Base-by-base conservation (phyloP, 768 basidiomycete species). In the Boletus tylopilopsis region DNA sequence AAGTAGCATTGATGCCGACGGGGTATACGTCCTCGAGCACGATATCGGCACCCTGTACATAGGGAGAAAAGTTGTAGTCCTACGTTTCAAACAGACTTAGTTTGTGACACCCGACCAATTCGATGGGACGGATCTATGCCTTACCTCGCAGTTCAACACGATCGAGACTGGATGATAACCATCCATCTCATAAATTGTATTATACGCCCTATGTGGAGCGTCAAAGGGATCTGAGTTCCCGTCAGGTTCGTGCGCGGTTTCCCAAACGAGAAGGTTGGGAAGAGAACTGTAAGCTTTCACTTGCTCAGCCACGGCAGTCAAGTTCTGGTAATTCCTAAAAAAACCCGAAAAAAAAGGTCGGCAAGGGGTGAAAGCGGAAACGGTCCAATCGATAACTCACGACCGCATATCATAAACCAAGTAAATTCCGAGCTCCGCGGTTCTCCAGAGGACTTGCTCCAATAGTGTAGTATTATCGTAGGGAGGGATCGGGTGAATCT, bases 391-490 rank as follows among this genome's bases (percentile, higher is more conserved):
- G 11, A 27, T 19, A 6, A 45, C 70, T 38, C 24, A 79, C 78
- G 64, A 67, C 58, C 87, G 77, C 87, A 92, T 85, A 59, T 91
- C 87, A 56, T 87, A 90, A 75, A 90, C 82, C 27, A 91, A 66
- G 58, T 84, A 90, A 4, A 81, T 53, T 29, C 63, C 63, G 5
- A 59, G 49, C 18, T 55, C 55, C 9, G 35, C 4, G 5, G 64
- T 45, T 32, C 3, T 54, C 15, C 59, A 34, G n/a, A 68, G 40
- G 4, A 58, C 46, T 37, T 67, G 45, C 27, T 58, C 19, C 24
- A 62, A 56, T 9, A 23, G 67, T 0, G 82, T 80, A 4, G 77
- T 58, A 53, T 85, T 80, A 50, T 74, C 73, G 52, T 84, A 89
- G 0, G 79, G 71, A 2, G 90, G 87, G 12, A 90, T 74, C 1